Evolutionary conservation across 2,329 filamentous ascomycete species (phyloP), one percentile per base, ranked within the genome.

Genomic region (Triangularia verruculosa): DNA sequence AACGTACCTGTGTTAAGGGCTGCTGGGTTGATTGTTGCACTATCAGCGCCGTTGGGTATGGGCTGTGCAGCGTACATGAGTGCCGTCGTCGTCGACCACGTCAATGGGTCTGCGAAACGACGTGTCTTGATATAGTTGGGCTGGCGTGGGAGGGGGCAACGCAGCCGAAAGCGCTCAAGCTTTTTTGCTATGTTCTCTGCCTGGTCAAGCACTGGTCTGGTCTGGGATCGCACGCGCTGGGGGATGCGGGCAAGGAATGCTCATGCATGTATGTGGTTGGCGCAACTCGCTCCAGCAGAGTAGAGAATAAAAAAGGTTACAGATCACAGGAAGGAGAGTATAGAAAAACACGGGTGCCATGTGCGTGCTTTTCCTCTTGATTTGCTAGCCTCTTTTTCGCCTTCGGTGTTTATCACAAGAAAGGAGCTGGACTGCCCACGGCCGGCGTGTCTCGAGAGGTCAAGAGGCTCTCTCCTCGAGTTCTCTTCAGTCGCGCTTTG

Each of bases 11-110:
- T 81, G 80, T 90, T 92, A 81, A 96, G 84, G 69, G 90, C 91
- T 74, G 91, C 91, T 76, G 92, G 92, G 83, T 96, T 92, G 83
- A 96, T 95, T 75, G 92, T 96, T 76, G 90, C 91, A 82, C 89
- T 89, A 77, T 91, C 89, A 85, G 90, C 89, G 79, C 87, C 86
- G 82, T 89, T 89, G 39, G 39, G 39, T 47, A 20, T 47, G 78
- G 88, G 84, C 78, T 86, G 83, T 77, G 83, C 81, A 76, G 85
- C 82, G 81, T 84, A 84, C 81, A 84, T 82, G 77, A 77, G 78
- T 73, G 73, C 77, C 75, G 77, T 74, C 77, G 76, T 77, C 75
- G 75, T 75, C 75, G 76, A 78, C 71, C 73, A 73, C 73, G 75
- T 75, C 77, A 75, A 74, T 73, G 73, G 77, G 76, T 78, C 77